phyloP scores from a whole-genome alignment of 2,329 filamentous ascomycete species.

The Cladophialophora chaetospira region DNA sequence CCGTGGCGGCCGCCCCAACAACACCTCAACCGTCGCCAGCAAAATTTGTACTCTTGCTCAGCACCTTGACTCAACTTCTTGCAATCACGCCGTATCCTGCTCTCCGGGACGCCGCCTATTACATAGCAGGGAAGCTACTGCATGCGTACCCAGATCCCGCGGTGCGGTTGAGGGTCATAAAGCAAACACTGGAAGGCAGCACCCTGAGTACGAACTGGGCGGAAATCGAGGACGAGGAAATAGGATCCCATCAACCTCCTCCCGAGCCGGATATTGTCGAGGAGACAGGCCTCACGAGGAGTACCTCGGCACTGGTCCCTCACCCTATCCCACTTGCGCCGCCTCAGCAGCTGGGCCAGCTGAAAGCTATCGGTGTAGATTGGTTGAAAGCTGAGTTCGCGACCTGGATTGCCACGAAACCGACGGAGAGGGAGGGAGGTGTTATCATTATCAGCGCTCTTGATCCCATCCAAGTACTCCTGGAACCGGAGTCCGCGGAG shows the following conservation, averaged over 20 bases:
- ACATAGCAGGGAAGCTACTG: constrained; percentile 29
- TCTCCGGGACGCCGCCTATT: constrained; percentile 30
- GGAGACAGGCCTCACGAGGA: constrained; percentile 25
- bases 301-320: constrained; percentile 26
- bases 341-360: constrained; percentile 22
- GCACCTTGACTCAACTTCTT: constrained; percentile 31
- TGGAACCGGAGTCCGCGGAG: neutral
- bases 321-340: constrained; percentile 26
- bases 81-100: constrained; percentile 27
- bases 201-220: constrained; percentile 29
- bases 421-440: neutral
- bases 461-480: constrained; percentile 2
- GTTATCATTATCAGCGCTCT: neutral
- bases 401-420: constrained; percentile 1
- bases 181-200: constrained; percentile 26
- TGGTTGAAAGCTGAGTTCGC: constrained; percentile 33
- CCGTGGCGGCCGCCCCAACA: constrained; percentile 5
- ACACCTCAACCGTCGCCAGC: constrained; percentile 20
- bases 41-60: constrained; percentile 28
- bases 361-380: constrained; percentile 33
- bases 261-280: constrained; percentile 25
- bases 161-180: constrained; percentile 28
- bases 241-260: constrained; percentile 12
- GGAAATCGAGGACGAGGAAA: constrained; percentile 23
- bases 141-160: constrained; percentile 27